Evolutionary conservation across 1,139 yeast genomes (phyloP).

Genomic region (Kodamaea anthophila): DNA sequence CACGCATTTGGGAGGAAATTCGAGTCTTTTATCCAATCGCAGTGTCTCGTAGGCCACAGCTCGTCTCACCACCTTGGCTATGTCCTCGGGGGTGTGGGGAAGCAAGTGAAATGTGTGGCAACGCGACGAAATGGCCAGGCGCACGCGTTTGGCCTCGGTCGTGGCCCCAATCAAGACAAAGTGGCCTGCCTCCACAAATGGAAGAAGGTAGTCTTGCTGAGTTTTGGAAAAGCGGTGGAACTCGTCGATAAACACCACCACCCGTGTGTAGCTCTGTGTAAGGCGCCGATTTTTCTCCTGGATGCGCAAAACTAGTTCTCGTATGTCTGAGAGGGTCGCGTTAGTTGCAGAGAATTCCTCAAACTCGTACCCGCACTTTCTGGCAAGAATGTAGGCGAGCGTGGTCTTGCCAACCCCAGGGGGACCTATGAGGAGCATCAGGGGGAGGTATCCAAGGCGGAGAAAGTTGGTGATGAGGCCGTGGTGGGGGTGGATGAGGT

Average conservation of each 20-base stretch:
- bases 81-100: constrained; percentile 15
- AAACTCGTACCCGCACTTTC: constrained; percentile 29
- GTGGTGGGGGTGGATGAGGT: constrained; percentile 21
- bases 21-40: constrained; percentile 12
- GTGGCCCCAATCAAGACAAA: constrained; percentile 45
- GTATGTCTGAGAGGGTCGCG: constrained; percentile 25
- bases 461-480: constrained; percentile 31
- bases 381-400: constrained; percentile 33
- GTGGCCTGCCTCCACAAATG: constrained; percentile 34
- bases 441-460: constrained; percentile 35
- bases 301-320: constrained; percentile 20
- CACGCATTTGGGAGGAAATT: constrained; percentile 12
- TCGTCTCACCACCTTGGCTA: constrained; percentile 16
- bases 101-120: constrained; percentile 33
- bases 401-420: constrained; percentile 46
- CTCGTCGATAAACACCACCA: constrained; percentile 40
- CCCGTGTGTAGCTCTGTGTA: constrained; percentile 15
- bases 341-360: constrained; percentile 39
- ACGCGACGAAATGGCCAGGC: constrained; percentile 35
- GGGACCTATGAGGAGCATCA: constrained; percentile 41
- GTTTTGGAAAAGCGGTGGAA: constrained; percentile 34
- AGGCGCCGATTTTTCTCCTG: constrained; percentile 21
- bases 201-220: constrained; percentile 40
- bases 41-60: constrained; percentile 21
- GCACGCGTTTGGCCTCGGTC: constrained; percentile 28